phyloP scores from a whole-genome alignment of 768 basidiomycete species.

The Pholiota molesta region DNA sequence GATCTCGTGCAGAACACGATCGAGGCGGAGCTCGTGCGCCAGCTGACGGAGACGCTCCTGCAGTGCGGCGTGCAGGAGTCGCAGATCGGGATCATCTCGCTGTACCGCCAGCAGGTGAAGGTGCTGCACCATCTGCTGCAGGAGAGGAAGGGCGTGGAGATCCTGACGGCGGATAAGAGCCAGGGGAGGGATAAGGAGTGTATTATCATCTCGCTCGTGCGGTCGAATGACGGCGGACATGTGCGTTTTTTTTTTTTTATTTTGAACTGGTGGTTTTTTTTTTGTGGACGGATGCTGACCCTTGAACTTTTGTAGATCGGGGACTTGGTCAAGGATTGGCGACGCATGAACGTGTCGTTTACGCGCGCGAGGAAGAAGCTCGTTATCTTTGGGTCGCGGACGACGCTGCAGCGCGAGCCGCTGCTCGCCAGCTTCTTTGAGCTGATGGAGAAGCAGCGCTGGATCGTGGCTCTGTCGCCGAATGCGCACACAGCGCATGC shows the following conservation, averaged over 20 bases:
- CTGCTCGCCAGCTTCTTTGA: constrained; percentile 76
- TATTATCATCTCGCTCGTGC: constrained; percentile 89
- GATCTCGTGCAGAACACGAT: constrained; percentile 88
- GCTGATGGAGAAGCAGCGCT: constrained; percentile 70
- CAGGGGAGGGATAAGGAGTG: constrained; percentile 97
- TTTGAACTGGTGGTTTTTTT: neutral
- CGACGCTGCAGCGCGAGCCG: constrained; percentile 64
- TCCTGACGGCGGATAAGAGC: constrained; percentile 90
- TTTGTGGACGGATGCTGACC: neutral
- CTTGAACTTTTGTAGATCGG: constrained; percentile 61
- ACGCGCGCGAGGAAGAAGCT: constrained; percentile 92
- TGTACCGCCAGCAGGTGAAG: constrained; percentile 97
- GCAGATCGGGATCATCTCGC: constrained; percentile 86
- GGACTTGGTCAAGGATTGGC: constrained; percentile 93
- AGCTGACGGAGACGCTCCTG: constrained; percentile 70
- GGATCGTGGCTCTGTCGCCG: constrained; percentile 67
- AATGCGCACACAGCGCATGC: constrained; percentile 58
- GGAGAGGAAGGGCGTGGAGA: constrained; percentile 64
- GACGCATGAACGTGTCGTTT: constrained; percentile 95
- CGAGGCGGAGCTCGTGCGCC: constrained; percentile 71
- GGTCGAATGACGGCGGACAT: constrained; percentile 77
- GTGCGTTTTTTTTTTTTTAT: constrained; percentile 46
- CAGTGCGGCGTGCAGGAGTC: constrained; percentile 63
- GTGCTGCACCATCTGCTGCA: constrained; percentile 70
- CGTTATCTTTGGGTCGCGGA: constrained; percentile 86